Evolutionary conservation across 331 rosid species (phyloP).

Genomic region (Malus hybrid): DNA sequence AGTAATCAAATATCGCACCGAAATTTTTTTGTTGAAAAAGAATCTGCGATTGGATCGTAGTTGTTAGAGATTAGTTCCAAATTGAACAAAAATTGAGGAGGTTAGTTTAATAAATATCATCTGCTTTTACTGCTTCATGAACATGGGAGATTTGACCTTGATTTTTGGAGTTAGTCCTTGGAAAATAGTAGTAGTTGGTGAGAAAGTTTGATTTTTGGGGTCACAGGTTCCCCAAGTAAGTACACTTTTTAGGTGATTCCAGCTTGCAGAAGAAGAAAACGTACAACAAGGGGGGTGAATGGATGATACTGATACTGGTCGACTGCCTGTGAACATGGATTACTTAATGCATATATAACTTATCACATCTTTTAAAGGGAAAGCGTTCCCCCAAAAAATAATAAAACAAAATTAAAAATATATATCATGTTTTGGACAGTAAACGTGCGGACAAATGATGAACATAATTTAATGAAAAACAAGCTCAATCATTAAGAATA

Average conservation of each 20-base stretch:
- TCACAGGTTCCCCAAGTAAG: neutral
- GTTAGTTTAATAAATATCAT: neutral
- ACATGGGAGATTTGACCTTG: neutral
- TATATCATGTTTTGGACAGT: neutral
- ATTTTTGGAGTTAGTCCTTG: neutral
- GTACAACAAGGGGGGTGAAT: neutral
- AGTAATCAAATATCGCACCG: neutral
- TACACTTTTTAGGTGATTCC: conserved; percentile 7
- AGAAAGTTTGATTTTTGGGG: neutral
- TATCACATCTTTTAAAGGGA: neutral
- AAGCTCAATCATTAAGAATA: neutral
- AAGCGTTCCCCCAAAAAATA: too few species aligned
- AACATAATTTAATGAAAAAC: conserved; percentile 2
- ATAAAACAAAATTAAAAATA: neutral
- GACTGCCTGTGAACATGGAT: neutral
- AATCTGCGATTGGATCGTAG: too few species aligned
- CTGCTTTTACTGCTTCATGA: neutral
- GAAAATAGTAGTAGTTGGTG: neutral
- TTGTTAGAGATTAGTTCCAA: neutral
- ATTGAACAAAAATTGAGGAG: neutral
- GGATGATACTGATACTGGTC: conserved; percentile 19
- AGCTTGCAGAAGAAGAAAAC: conserved; percentile 27
- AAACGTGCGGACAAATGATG: neutral
- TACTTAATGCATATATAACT: neutral
- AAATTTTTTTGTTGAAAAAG: too few species aligned